Evolutionary conservation across 148 eudicot species (phyloP).

Genomic region (Camellia lanceoleosa): DNA sequence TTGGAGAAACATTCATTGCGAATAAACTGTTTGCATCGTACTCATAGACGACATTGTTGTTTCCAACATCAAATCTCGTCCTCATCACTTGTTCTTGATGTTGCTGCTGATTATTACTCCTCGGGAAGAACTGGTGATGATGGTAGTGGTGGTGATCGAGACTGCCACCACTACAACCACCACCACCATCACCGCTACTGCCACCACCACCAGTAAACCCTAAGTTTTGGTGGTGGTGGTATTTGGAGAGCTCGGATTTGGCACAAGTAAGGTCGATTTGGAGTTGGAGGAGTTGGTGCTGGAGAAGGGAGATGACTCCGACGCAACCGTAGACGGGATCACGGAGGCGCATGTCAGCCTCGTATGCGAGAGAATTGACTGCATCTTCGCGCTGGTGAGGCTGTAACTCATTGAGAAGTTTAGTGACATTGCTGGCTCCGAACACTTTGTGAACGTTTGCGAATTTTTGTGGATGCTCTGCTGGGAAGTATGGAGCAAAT

Average conservation of each 20-base stretch:
- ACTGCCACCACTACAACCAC: slow-evolving; percentile 29
- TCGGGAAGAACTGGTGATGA: slow-evolving; percentile 73
- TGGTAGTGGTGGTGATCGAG: slow-evolving; percentile 25
- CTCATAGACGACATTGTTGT: background rate
- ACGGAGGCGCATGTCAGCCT: slow-evolving; percentile 86
- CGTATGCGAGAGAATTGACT: slow-evolving; percentile 77
- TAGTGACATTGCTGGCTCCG: slow-evolving; percentile 85
- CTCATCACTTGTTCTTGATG: slow-evolving; percentile 31
- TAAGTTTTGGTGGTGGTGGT: slow-evolving; percentile 36
- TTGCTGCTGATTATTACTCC: slow-evolving; percentile 15
- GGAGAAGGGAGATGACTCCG: slow-evolving; percentile 78
- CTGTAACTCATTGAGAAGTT: slow-evolving; percentile 73
- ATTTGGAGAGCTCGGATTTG: slow-evolving; percentile 72
- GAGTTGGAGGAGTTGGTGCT: slow-evolving; percentile 84
- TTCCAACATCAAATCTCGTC: slow-evolving; percentile 41
- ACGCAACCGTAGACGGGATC: slow-evolving; percentile 92
- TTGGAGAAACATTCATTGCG: slow-evolving; percentile 37
- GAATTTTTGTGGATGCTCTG: slow-evolving; percentile 83
- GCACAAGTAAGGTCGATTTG: slow-evolving; percentile 72
- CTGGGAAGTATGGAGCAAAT: slow-evolving; percentile 82
- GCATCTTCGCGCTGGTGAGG: slow-evolving; percentile 89
- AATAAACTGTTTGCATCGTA: slow-evolving; percentile 42
- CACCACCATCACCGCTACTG: slow-evolving; percentile 12
- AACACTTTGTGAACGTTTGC: slow-evolving; percentile 84
- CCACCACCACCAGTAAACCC: slow-evolving; percentile 24